These are phyloP conservation scores for Citeromyces siamensis DNA, from an alignment of 1,139 yeast genomes.

Conservation along the genomic window DNA sequence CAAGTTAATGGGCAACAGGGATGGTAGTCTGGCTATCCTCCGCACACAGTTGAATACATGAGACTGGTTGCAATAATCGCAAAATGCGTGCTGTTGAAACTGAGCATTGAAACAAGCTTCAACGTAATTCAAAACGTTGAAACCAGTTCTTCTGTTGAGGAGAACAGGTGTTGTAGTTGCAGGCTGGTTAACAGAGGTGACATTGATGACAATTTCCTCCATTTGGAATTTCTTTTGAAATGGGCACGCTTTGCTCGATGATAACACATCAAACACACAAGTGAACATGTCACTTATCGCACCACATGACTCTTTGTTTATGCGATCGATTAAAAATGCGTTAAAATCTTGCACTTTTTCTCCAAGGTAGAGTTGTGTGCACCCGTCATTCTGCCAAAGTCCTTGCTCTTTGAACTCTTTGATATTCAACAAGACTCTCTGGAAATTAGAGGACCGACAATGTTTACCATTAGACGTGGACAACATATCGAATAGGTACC, in stretches of 20 bases:
- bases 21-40: conserved; percentile 44
- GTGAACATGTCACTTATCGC: conserved; percentile 8
- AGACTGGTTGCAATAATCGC: conserved; percentile 31
- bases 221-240: conserved; percentile 25
- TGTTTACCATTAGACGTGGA: conserved; percentile 66
- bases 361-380: conserved; percentile 15
- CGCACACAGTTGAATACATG: conserved; percentile 44
- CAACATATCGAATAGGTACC: conserved; percentile 87
- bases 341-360: conserved; percentile 42
- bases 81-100: conserved; percentile 34
- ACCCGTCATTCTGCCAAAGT: conserved; percentile 35
- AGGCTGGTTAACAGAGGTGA: conserved; percentile 16
- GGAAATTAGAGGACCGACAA: conserved; percentile 64
- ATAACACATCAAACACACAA: conserved; percentile 14
- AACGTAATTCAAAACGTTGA: conserved; percentile 36
- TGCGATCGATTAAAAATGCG: conserved; percentile 39
- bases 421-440: conserved; percentile 31
- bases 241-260: conserved; percentile 27
- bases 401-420: conserved; percentile 35
- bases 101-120: conserved; percentile 45
- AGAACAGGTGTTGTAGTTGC: conserved; percentile 14
- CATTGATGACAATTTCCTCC: conserved; percentile 14
- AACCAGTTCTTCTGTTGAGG: conserved; percentile 8
- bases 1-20: conserved; percentile 51
- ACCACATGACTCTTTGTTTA: conserved; percentile 34